Conservation (phyloP, 352 stramenopile species). For the Globisporangium acanthophoron region DNA sequence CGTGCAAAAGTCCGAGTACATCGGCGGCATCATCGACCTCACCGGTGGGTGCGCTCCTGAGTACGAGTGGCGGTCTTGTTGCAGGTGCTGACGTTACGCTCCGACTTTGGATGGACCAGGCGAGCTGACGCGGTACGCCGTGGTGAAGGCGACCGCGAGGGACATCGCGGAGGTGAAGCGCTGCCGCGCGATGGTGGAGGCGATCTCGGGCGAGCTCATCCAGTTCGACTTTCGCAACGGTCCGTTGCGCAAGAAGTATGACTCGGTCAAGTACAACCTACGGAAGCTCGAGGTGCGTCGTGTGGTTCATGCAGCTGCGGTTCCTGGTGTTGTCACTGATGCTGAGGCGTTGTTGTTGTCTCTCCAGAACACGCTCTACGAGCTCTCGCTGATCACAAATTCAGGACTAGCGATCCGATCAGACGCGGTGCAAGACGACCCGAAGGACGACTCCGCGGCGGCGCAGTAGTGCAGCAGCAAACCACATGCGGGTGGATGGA, state of each 20-base stretch:
- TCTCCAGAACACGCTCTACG: conserved; percentile 91
- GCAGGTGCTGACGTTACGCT: background rate
- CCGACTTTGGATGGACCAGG: conserved; percentile 27
- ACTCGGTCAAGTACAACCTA: conserved; percentile 94
- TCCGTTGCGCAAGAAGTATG: conserved; percentile 89
- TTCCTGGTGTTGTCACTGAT: background rate
- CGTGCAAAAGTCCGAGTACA: conserved; percentile 87
- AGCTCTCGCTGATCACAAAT: conserved; percentile 84
- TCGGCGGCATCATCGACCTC: conserved; percentile 94
- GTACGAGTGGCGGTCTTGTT: conserved; percentile 10
- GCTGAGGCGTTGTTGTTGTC: background rate
- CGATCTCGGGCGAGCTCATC: conserved; percentile 87
- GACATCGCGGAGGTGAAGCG: conserved; percentile 77
- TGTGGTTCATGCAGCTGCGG: background rate
- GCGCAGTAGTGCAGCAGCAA: background rate
- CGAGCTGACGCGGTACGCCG: conserved; percentile 85
- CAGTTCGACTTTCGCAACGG: conserved; percentile 95
- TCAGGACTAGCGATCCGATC: conserved; percentile 46
- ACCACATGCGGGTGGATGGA: background rate
- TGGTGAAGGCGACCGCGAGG: conserved; percentile 85
- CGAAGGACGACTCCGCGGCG: background rate
- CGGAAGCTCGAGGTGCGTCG: conserved; percentile 85
- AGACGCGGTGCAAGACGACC: conserved; percentile 20
- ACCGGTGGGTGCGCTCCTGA: conserved; percentile 55
- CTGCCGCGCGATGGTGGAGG: conserved; percentile 80